Evolutionary conservation across 2,329 filamentous ascomycete genomes (phyloP).

Genomic region (Sporothrix pseudoabietina): DNA sequence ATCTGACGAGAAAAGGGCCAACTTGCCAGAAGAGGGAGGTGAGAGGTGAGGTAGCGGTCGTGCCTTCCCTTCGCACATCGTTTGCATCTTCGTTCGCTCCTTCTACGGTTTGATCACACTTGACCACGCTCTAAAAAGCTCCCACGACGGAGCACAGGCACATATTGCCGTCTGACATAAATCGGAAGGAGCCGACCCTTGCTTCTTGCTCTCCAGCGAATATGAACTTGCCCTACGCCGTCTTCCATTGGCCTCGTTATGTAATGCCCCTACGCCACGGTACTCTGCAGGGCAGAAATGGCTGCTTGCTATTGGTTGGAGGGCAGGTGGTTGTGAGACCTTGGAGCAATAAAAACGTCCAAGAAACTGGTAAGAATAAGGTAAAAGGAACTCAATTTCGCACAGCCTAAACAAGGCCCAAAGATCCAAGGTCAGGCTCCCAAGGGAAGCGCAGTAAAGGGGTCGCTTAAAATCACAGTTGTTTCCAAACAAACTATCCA

Average conservation of each 20-base stretch:
- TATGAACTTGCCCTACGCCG: background rate
- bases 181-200: constrained; percentile 24
- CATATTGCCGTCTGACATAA: background rate
- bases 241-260: background rate
- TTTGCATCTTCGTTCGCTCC: constrained; percentile 7
- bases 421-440: background rate
- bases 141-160: background rate
- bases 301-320: constrained; percentile 5
- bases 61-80: background rate
- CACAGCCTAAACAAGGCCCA: background rate
- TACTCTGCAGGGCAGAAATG: background rate
- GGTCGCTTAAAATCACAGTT: background rate
- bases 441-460: background rate
- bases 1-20: background rate
- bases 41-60: background rate
- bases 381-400: constrained; percentile 12
- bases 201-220: background rate
- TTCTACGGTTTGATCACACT: background rate
- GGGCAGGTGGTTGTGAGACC: constrained; percentile 12
- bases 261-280: constrained; percentile 6
- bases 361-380: constrained; percentile 22
- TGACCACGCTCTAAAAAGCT: background rate
- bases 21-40: background rate
- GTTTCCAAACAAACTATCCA: background rate
- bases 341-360: constrained; percentile 17